Evolutionary conservation across 2,329 filamentous ascomycete genomes (phyloP).

Genomic region (Arthrinium puccinioides): DNA sequence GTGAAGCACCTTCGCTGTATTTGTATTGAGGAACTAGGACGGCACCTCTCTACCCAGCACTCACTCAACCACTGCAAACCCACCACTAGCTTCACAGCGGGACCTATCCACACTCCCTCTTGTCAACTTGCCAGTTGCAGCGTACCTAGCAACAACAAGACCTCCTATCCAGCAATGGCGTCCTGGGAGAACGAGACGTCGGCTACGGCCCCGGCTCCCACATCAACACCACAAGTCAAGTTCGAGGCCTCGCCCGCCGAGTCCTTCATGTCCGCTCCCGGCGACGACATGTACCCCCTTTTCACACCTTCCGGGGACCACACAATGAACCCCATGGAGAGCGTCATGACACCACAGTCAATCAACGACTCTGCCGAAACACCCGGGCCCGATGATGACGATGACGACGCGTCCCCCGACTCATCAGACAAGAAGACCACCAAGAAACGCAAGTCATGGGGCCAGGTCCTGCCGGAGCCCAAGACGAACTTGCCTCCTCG

Average conservation of each 20-base stretch:
- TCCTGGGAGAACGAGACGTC: conserved; percentile 27
- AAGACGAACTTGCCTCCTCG: conserved; percentile 94
- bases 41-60: conserved; percentile 23
- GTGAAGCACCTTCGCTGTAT: conserved; percentile 16
- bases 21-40: conserved; percentile 31
- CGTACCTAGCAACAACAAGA: conserved; percentile 13
- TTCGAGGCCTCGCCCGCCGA: conserved; percentile 48
- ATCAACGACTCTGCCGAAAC: conserved; percentile 22
- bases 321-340: conserved; percentile 35
- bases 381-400: conserved; percentile 8
- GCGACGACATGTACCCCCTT: conserved; percentile 40
- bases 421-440: conserved; percentile 58
- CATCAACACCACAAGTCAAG: conserved; percentile 37
- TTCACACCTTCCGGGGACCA: conserved; percentile 32
- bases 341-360: conserved; percentile 40
- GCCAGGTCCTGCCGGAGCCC: conserved; percentile 89
- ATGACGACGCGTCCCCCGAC: conserved; percentile 11
- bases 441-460: conserved; percentile 99
- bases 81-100: conserved; percentile 6
- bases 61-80: conserved; percentile 3
- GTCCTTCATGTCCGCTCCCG: conserved; percentile 43
- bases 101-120: conserved; percentile 9
- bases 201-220: conserved; percentile 8
- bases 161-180: conserved; percentile 26
- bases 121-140: conserved; percentile 5